phyloP scores from a whole-genome alignment of 345 rosid genomes.

The Acer campestre region DNA sequence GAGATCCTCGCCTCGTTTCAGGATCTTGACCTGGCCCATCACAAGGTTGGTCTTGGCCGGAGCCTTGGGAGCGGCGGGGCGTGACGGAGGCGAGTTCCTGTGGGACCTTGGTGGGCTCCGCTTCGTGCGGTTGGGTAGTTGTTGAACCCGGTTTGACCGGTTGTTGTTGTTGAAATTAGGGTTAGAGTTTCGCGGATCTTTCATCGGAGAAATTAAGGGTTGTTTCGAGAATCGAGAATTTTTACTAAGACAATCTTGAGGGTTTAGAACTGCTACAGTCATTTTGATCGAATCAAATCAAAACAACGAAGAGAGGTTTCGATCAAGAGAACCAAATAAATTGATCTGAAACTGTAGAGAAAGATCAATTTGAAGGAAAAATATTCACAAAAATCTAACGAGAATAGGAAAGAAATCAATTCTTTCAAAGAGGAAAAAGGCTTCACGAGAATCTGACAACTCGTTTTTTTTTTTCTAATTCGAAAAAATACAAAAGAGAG shows the following conservation, averaged over 20 bases:
- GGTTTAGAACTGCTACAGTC: constrained; percentile 71
- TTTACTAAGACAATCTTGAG: constrained; percentile 49
- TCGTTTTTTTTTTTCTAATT: neutral
- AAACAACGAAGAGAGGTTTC: neutral
- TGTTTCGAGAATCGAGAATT: constrained; percentile 32
- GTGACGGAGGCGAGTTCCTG: constrained; percentile 26
- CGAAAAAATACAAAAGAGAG: neutral
- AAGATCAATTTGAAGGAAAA: neutral
- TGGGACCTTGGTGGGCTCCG: constrained; percentile 38
- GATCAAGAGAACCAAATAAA: neutral
- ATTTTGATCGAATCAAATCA: constrained; percentile 24
- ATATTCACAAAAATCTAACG: neutral
- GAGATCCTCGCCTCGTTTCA: constrained; percentile 70
- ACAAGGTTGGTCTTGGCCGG: constrained; percentile 24
- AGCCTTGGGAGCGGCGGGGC: neutral
- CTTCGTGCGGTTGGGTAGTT: constrained; percentile 39
- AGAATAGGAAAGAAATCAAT: too few species aligned
- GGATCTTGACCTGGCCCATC: constrained; percentile 62
- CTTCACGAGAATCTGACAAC: too few species aligned
- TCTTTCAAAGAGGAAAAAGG: too few species aligned
- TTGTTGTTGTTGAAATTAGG: constrained; percentile 30
- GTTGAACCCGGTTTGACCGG: constrained; percentile 30
- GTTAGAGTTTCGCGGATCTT: constrained; percentile 29
- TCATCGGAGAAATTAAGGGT: constrained; percentile 26
- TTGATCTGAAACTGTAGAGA: neutral